Conservation (phyloP, 2,329 filamentous ascomycete genomes). For the Iodosphaeria phyllophila region DNA sequence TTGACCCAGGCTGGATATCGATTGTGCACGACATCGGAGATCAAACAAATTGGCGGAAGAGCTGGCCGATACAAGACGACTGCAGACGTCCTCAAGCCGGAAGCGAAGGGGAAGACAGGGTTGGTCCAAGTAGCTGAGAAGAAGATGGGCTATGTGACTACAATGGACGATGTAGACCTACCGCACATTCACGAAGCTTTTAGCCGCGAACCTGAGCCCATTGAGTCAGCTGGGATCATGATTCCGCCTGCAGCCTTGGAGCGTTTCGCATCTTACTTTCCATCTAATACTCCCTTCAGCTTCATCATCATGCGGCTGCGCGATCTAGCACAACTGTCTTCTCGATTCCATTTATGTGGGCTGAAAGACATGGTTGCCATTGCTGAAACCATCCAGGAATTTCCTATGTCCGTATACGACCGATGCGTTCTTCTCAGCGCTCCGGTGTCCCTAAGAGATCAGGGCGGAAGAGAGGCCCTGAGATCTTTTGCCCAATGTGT, state of each 20-base stretch:
- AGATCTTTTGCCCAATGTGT: slow-evolving; percentile 51
- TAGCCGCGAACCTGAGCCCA: slow-evolving; percentile 38
- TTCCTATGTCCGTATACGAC: slow-evolving; percentile 52
- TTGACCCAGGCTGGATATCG: slow-evolving; percentile 40
- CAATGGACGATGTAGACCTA: slow-evolving; percentile 55
- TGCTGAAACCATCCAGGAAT: slow-evolving; percentile 57
- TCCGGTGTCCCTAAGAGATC: slow-evolving; percentile 40
- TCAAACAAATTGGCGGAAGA: slow-evolving; percentile 89
- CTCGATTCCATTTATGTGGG: slow-evolving; percentile 52
- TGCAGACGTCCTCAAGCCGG: slow-evolving; percentile 25
- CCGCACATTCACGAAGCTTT: slow-evolving; percentile 43
- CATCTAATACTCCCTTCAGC: slow-evolving; percentile 59
- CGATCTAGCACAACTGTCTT: slow-evolving; percentile 44
- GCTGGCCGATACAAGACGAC: slow-evolving; percentile 75
- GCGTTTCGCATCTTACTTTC: slow-evolving; percentile 66
- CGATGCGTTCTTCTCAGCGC: slow-evolving; percentile 58
- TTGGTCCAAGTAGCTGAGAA: slow-evolving; percentile 3
- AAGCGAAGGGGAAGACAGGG: not conserved
- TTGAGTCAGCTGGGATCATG: slow-evolving; percentile 53
- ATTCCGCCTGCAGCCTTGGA: slow-evolving; percentile 56
- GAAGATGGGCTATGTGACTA: slow-evolving; percentile 53
- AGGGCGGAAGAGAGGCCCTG: slow-evolving; percentile 28
- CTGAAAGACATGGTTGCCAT: slow-evolving; percentile 44
- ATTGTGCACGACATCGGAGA: slow-evolving; percentile 50
- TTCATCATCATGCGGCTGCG: slow-evolving; percentile 64